A percentile compares a stretch with the other conserved stretches of the same genome.
Evolutionary conservation across 1,139 yeast genomes (phyloP).

Genomic region (Geotrichum australiense): DNA sequence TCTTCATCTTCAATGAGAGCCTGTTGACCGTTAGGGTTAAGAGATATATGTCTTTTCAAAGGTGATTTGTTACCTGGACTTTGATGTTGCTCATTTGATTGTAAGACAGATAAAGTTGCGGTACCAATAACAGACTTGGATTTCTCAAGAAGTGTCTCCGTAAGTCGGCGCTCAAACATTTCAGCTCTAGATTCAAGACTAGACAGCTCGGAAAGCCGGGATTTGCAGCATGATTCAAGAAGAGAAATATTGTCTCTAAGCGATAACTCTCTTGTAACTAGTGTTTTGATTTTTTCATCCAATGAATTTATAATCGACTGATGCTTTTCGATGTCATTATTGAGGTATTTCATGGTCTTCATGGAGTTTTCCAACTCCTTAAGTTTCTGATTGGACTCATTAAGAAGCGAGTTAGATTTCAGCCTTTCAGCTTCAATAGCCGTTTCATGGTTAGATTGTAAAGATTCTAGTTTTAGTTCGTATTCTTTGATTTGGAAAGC

Average conservation of each 20-base stretch:
- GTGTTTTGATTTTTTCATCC: conserved; percentile 22
- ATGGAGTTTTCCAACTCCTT: conserved; percentile 1
- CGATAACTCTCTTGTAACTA: conserved; percentile 25
- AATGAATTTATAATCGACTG: conserved; percentile 18
- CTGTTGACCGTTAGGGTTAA: not conserved
- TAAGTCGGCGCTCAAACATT: conserved; percentile 26
- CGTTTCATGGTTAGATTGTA: not conserved
- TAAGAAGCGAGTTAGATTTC: not conserved
- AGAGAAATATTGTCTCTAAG: not conserved
- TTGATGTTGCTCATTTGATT: conserved; percentile 11
- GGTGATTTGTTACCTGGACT: not conserved
- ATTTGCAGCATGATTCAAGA: conserved; percentile 16
- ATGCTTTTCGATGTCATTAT: conserved; percentile 18
- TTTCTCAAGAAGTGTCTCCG: conserved; percentile 28
- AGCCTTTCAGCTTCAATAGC: not conserved
- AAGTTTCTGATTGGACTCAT: not conserved
- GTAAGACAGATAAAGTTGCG: conserved; percentile 30
- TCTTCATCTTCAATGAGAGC: not conserved
- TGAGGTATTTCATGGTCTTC: conserved; percentile 10
- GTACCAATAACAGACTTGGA: conserved; percentile 32
- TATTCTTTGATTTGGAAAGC: conserved; percentile 1
- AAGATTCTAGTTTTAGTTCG: not conserved
- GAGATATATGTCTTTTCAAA: not conserved
- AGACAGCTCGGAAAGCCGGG: conserved; percentile 28
- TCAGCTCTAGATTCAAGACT: conserved; percentile 28